These are phyloP conservation scores for Oryza officinalis DNA, from an alignment of 176 grass and related monocot genomes.

Conservation along the genomic window DNA sequence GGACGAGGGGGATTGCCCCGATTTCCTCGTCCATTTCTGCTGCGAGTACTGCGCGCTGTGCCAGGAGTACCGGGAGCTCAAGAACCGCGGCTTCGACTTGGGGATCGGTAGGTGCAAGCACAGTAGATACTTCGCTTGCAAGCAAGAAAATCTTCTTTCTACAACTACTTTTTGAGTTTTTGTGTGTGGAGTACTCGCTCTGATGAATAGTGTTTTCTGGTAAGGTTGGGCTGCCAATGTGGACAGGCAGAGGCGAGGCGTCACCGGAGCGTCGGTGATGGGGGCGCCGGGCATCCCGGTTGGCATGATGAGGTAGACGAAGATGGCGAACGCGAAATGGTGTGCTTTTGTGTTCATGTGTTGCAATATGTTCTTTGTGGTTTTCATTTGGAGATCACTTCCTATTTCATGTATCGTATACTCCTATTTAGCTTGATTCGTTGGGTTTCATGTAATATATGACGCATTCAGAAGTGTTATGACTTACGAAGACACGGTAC, in stretches of 20 bases:
- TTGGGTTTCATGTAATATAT: background rate
- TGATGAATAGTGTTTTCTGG: background rate
- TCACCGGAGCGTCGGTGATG: constrained; percentile 46
- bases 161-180: background rate
- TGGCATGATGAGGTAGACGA: constrained; percentile 65
- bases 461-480: background rate
- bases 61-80: constrained; percentile 88
- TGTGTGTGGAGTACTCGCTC: background rate
- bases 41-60: constrained; percentile 83
- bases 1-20: constrained; percentile 64
- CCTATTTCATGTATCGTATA: background rate
- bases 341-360: background rate
- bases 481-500: background rate
- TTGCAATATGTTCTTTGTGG: background rate
- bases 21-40: constrained; percentile 83
- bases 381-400: constrained; percentile 7
- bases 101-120: constrained; percentile 67
- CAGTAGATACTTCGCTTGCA: background rate
- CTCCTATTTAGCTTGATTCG: background rate
- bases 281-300: constrained; percentile 65
- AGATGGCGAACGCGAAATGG: background rate
- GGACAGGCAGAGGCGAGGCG: constrained; percentile 71
- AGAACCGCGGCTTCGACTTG: constrained; percentile 81
- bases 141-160: background rate
- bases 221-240: constrained; percentile 78